Evolutionary conservation across 2,329 filamentous ascomycete genomes (phyloP).

Genomic region (Fusarium sp.): DNA sequence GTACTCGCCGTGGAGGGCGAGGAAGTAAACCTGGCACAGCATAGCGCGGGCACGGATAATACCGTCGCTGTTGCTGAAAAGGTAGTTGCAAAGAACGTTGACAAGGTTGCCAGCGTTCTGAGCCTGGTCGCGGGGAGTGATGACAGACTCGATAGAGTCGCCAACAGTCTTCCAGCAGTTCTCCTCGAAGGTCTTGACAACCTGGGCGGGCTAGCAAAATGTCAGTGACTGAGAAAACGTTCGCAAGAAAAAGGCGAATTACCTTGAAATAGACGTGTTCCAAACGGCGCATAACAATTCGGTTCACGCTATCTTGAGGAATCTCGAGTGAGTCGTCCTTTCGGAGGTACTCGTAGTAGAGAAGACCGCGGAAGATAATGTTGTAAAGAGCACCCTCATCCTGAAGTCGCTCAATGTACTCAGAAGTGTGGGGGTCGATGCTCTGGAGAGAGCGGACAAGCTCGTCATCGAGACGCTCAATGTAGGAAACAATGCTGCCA

Average conservation of each 20-base stretch:
- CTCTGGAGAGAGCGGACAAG: constrained; percentile 96
- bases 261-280: constrained; percentile 99
- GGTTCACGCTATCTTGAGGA: constrained; percentile 90
- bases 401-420: constrained; percentile 95
- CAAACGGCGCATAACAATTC: constrained; percentile 91
- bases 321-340: constrained; percentile 79
- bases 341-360: constrained; percentile 89
- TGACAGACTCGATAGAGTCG: constrained; percentile 77
- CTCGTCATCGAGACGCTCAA: constrained; percentile 96
- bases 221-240: constrained; percentile 19
- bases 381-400: constrained; percentile 94
- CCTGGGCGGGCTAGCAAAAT: constrained; percentile 79
- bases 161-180: constrained; percentile 91
- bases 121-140: constrained; percentile 80
- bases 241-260: constrained; percentile 80
- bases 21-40: constrained; percentile 99
- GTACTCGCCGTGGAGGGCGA: constrained; percentile 97
- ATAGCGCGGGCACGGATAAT: constrained; percentile 97
- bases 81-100: constrained; percentile 91
- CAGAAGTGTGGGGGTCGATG: constrained; percentile 98
- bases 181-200: constrained; percentile 94
- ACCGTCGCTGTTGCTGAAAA: constrained; percentile 94
- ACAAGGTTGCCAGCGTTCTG: constrained; percentile 83
- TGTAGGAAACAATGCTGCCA: constrained; percentile 93
- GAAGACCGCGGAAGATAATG: constrained; percentile 87